Evolutionary conservation across 1,284 basidiomycete species (phyloP).

Genomic region (Cryptococcus neoformans): DNA sequence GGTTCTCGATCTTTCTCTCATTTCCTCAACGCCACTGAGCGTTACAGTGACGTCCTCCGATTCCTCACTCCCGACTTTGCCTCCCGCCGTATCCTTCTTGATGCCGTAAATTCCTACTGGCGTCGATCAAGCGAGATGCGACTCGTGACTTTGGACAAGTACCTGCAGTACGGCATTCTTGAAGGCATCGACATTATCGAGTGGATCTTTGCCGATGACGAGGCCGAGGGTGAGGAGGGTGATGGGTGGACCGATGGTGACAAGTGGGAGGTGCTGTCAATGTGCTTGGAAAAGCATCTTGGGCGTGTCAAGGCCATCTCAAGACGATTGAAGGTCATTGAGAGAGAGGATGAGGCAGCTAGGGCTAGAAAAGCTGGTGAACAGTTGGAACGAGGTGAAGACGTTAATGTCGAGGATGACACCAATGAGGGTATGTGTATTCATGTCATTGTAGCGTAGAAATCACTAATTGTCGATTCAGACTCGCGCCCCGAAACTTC

Average conservation of each 20-base stretch:
- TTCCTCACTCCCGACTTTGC: slow-evolving; percentile 60
- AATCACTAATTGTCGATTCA: not conserved
- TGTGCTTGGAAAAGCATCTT: slow-evolving; percentile 78
- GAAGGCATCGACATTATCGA: slow-evolving; percentile 87
- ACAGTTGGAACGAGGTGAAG: slow-evolving; percentile 38
- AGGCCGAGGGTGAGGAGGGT: slow-evolving; percentile 45
- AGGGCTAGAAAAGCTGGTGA: slow-evolving; percentile 64
- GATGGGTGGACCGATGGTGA: slow-evolving; percentile 56
- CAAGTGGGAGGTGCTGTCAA: slow-evolving; percentile 80
- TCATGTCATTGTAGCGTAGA: not conserved
- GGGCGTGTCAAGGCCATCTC: slow-evolving; percentile 74
- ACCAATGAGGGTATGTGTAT: slow-evolving; percentile 24
- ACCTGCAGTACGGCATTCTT: slow-evolving; percentile 97
- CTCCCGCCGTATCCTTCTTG: slow-evolving; percentile 60
- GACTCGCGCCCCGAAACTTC: slow-evolving; percentile 30
- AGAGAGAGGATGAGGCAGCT: slow-evolving; percentile 82
- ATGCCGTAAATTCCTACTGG: slow-evolving; percentile 74
- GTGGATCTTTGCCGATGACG: slow-evolving; percentile 67
- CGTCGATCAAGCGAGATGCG: slow-evolving; percentile 75
- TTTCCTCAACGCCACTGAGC: slow-evolving; percentile 94
- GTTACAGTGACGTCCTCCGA: slow-evolving; percentile 86
- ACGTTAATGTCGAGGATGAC: slow-evolving; percentile 27
- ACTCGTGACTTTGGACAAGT: slow-evolving; percentile 90
- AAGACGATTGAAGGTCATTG: slow-evolving; percentile 65
- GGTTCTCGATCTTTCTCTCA: slow-evolving; percentile 97